These are phyloP conservation scores for Copromyces sp. DNA, from an alignment of 495 filamentous ascomycete genomes.

Conservation along the genomic window DNA sequence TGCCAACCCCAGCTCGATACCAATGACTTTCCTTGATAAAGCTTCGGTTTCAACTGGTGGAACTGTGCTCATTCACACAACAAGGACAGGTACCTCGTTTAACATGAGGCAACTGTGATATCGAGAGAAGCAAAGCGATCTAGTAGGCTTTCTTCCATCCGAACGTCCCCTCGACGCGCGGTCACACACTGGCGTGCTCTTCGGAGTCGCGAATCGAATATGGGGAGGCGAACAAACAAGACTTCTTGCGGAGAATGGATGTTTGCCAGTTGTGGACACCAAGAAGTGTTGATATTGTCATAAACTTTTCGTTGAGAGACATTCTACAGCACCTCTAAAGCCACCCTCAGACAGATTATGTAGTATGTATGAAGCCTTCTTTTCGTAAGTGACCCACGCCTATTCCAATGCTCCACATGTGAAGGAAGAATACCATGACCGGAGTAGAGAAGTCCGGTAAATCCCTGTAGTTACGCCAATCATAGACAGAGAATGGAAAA, in stretches of 20 bases:
- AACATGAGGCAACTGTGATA: neutral
- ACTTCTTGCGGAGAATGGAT: neutral
- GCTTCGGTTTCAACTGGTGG: neutral
- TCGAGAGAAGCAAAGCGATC: neutral
- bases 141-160: neutral
- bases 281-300: neutral
- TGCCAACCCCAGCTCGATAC: neutral
- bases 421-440: slow-evolving; percentile 4
- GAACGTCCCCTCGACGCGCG: neutral
- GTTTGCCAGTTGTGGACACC: neutral
- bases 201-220: neutral
- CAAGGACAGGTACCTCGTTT: neutral
- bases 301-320: neutral
- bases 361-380: slow-evolving; percentile 6
- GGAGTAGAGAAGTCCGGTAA: neutral
- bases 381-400: slow-evolving; percentile 2
- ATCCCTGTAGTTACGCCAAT: neutral
- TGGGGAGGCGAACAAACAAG: neutral
- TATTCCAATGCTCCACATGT: slow-evolving; percentile 9
- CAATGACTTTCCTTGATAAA: neutral
- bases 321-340: slow-evolving; percentile 5
- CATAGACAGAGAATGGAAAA: slow-evolving; percentile 1
- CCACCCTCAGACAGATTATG: slow-evolving; percentile 5
- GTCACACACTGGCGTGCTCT: neutral
- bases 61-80: neutral